These are phyloP conservation scores for Nakaseomyces nivariensis DNA, from an alignment of 1,139 yeast species.

Conservation along the genomic window DNA sequence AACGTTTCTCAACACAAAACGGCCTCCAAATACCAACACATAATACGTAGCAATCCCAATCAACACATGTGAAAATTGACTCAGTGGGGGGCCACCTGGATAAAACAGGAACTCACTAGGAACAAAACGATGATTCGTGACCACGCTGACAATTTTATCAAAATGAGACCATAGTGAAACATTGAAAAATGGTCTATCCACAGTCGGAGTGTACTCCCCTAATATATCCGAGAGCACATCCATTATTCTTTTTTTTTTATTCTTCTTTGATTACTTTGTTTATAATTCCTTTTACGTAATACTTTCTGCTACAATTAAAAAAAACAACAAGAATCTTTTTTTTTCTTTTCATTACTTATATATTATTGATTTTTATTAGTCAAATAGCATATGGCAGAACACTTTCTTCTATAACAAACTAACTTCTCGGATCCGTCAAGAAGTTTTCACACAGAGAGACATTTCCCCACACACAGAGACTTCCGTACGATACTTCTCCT, in stretches of 20 bases:
- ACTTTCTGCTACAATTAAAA: too few relatives aligned
- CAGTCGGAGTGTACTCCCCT: slow-evolving; percentile 34
- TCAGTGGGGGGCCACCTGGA: slow-evolving; percentile 46
- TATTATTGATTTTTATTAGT: too few relatives aligned
- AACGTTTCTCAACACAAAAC: slow-evolving; percentile 42
- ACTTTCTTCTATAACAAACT: too few relatives aligned
- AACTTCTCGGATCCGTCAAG: too few relatives aligned
- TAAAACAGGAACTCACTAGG: slow-evolving; percentile 54
- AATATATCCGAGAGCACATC: neutral
- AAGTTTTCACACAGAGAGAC: too few relatives aligned
- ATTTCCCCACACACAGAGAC: too few relatives aligned
- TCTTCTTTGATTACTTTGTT: neutral
- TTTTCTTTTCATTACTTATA: too few relatives aligned
- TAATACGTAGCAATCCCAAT: slow-evolving; percentile 51
- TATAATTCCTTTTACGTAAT: neutral
- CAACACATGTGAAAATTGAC: slow-evolving; percentile 43
- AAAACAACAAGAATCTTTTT: too few relatives aligned
- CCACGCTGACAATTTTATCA: slow-evolving; percentile 36
- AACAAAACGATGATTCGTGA: slow-evolving; percentile 43
- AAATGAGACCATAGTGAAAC: slow-evolving; percentile 53
- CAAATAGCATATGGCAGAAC: too few relatives aligned
- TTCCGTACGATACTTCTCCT: too few relatives aligned
- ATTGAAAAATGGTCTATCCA: slow-evolving; percentile 54
- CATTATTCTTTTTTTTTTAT: neutral
- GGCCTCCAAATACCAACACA: slow-evolving; percentile 60